Evolutionary conservation across 1,284 basidiomycete genomes (phyloP).

Genomic region (Leucocoprinus gongylophorus): DNA sequence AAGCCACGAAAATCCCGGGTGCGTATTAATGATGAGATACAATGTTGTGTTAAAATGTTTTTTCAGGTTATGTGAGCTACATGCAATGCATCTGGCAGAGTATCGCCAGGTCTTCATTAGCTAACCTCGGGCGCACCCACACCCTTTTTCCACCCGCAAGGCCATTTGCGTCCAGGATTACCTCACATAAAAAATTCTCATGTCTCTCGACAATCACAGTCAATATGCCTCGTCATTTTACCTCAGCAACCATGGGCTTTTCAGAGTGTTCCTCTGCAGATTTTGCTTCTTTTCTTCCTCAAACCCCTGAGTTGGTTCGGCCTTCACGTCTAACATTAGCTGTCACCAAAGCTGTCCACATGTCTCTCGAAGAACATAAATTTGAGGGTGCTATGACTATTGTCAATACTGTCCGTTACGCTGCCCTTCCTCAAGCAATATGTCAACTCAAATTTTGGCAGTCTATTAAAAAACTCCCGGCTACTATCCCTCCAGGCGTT

Average conservation of each 20-base stretch:
- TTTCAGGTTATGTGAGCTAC: slow-evolving; percentile 43
- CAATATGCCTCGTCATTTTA: not conserved
- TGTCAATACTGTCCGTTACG: slow-evolving; percentile 49
- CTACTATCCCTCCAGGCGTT: slow-evolving; percentile 43
- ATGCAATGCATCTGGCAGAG: slow-evolving; percentile 57
- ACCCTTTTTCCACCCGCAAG: slow-evolving; percentile 8
- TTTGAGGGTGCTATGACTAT: slow-evolving; percentile 47
- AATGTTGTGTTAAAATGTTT: not conserved
- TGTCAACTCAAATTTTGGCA: slow-evolving; percentile 16
- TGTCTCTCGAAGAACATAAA: slow-evolving; percentile 38
- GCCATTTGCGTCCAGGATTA: not conserved
- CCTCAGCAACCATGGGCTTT: not conserved
- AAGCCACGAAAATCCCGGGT: not conserved
- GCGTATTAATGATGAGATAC: not conserved
- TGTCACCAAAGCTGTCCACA: slow-evolving; percentile 46
- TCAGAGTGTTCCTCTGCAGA: not conserved
- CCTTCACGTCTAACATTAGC: slow-evolving; percentile 44
- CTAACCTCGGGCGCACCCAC: slow-evolving; percentile 8
- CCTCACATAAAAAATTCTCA: not conserved
- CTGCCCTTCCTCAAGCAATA: slow-evolving; percentile 22
- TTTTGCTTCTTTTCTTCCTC: not conserved
- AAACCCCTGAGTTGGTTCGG: not conserved
- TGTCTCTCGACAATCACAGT: not conserved
- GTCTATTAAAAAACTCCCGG: slow-evolving; percentile 29
- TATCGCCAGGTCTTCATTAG: slow-evolving; percentile 33